Base-by-base conservation (phyloP, 495 filamentous ascomycete species). In the Hypoxylon cercidicola region DNA sequence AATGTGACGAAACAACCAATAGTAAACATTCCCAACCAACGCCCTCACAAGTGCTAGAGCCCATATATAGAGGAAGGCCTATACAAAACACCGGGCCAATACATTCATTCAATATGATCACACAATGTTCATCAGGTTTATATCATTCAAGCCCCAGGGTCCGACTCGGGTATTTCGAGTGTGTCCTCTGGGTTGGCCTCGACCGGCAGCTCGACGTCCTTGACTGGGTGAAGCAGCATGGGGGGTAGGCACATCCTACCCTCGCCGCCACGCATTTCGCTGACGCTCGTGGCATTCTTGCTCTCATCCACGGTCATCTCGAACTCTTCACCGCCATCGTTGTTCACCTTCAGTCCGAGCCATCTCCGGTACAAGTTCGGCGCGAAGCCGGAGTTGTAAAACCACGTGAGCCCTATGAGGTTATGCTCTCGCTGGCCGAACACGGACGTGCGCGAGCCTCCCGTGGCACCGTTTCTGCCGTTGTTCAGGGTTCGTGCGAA, bases 161-260 rank as follows among this genome's bases (percentile, higher is more conserved):
- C 79, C 23, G 69, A 74, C 55, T 76, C 77, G 6, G 68, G 68
- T 23, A 70, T 59, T 47, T 62, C 53, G 19, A 70, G 45, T 10
- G 47, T 61, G 45, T 79, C 73, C 48, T 75, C 75, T 19, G 57
- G 60, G 16, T 56, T 55, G 45, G 76, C 75, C 67, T 93, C 91
- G 39, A 91, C 87, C 4, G 93, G 85, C 75, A 97, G 75, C 50
- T 90, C 87, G 10, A 96, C 87, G 46, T 87, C 86, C 82, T 98
- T 99, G 40, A 98, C 86, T 0, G 95, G 95, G 84, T 99, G 95
- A 69, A 98, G 74, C 51, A 99, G 81, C 90, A 97, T 91, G 12
- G 89, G 90, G 25, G 92, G 93, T 34, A 97, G 77, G 82, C 95
- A 99, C 93, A 99, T 96, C 59, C 94, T 84, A 18, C 91, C 92